A percentile compares a stretch with the other conserved stretches of the same genome.
These are phyloP conservation scores for Forsythia suspensa DNA, from an alignment of 257 asterid species.

Conservation along the genomic window DNA sequence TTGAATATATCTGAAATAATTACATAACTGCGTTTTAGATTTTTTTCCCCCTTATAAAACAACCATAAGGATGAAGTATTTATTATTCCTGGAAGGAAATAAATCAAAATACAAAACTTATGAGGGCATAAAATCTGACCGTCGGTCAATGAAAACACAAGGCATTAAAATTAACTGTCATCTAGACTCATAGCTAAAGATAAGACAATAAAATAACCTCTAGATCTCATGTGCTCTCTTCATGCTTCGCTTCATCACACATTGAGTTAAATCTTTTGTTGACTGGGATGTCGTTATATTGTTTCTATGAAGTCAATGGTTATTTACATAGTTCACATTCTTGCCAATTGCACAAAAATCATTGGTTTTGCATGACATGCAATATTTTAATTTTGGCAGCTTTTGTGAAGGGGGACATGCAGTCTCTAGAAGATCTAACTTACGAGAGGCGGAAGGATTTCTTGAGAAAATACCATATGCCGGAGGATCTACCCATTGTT, in stretches of 20 bases:
- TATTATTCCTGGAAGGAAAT: neutral
- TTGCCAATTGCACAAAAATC: neutral
- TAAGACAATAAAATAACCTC: neutral
- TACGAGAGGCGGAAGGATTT: conserved; percentile 82
- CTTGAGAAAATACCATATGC: conserved; percentile 65
- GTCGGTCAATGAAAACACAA: neutral
- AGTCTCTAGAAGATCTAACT: conserved; percentile 88
- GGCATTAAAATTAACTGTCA: neutral
- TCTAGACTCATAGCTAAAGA: neutral
- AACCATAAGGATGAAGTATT: neutral
- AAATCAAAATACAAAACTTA: neutral
- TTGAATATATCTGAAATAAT: neutral
- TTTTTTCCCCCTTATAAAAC: neutral
- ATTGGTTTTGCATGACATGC: neutral
- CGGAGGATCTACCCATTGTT: conserved; percentile 77
- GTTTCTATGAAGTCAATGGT: neutral
- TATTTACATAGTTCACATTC: neutral
- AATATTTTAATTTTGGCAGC: neutral
- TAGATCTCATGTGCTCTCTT: neutral
- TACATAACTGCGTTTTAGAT: neutral
- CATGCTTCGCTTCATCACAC: neutral
- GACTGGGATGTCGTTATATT: neutral
- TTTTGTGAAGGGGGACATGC: conserved; percentile 86
- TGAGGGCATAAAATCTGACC: neutral
- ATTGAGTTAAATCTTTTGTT: neutral